phyloP scores from a whole-genome alignment of 192 early-diverging fungal genomes.

The Backusella tuberculispora region DNA sequence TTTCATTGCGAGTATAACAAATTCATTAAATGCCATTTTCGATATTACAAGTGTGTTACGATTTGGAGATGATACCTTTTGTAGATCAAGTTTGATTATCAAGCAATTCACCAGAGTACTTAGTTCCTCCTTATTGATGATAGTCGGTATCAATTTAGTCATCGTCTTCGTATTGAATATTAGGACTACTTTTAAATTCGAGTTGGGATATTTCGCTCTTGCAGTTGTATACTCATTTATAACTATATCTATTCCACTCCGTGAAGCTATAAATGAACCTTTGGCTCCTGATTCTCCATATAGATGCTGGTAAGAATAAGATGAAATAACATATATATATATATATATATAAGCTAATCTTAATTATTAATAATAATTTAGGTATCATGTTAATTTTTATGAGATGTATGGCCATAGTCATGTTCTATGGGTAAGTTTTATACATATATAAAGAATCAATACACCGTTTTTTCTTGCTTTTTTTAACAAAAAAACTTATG shows the following conservation, averaged over 20 bases:
- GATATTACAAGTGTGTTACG: not conserved
- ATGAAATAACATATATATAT: not conserved
- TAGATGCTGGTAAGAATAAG: not conserved
- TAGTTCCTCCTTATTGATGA: not conserved
- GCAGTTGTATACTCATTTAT: not conserved
- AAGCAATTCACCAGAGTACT: not conserved
- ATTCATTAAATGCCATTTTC: not conserved
- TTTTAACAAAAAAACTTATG: no score
- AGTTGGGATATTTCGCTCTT: not conserved
- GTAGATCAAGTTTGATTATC: not conserved
- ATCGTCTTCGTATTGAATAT: not conserved
- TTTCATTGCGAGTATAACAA: not conserved
- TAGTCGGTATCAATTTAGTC: not conserved
- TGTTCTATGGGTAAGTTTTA: not conserved
- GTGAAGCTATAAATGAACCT: not conserved
- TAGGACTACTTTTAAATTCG: not conserved
- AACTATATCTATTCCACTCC: not conserved
- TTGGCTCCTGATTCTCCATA: not conserved
- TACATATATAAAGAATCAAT: no score
- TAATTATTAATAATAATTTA: not conserved
- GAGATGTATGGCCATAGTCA: not conserved
- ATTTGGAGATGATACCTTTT: not conserved
- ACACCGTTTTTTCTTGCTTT: no score
- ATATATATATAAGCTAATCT: not conserved
- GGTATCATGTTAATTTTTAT: slow-evolving; percentile 1